Evolutionary conservation across 371 early-diverging fungal genomes (phyloP), one percentile per base, ranked within the genome.

Genomic region (Vavraia culicis): DNA sequence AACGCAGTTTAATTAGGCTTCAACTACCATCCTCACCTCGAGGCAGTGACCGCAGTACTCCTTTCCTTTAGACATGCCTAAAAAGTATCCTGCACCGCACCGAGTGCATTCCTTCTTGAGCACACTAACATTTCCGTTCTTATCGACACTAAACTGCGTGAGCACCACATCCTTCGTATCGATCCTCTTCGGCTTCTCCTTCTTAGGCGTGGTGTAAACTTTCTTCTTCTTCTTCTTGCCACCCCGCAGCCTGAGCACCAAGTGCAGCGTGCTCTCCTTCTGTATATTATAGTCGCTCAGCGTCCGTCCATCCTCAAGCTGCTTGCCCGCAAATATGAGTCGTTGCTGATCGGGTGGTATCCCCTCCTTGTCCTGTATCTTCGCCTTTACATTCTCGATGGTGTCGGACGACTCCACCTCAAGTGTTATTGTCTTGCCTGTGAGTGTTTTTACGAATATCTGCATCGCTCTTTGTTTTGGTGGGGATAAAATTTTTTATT

Each of bases 271-370:
- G 41, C 88, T 88, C 72, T 90, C 90, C 81, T 82, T 75, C 79
- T 81, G 81, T 63, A 84, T 79, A 74, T 81, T 83, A 44, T 63
- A 68, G 31, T 63, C 66, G 15, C 52, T 61, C 4, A 81, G 67
- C 7, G 79, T 78, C 47, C 80, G 73, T 49, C 77, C 78, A 56
- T 80, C 81, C 59, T 81, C 79, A 5, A 96, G 81, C 76, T 94
- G 93, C 79, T 91, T 91, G 63, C 89, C 94, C 71, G 93, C 91
- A 71, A 95, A 93, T 69, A 95, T 95, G 61, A 93, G 78, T 64
- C 93, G 88, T 74, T 94, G 95, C 78, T 95, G 96, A 72, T 93
- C 93, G 56, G 94, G 94, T 52, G 94, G 93, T 69, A 94, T 96
- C 61, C 85, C 85, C 69, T 91, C 90, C 78, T 89, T 88, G 74